Evolutionary conservation across 1,284 basidiomycete species (phyloP).

Genomic region (Pseudozyma pruni): DNA sequence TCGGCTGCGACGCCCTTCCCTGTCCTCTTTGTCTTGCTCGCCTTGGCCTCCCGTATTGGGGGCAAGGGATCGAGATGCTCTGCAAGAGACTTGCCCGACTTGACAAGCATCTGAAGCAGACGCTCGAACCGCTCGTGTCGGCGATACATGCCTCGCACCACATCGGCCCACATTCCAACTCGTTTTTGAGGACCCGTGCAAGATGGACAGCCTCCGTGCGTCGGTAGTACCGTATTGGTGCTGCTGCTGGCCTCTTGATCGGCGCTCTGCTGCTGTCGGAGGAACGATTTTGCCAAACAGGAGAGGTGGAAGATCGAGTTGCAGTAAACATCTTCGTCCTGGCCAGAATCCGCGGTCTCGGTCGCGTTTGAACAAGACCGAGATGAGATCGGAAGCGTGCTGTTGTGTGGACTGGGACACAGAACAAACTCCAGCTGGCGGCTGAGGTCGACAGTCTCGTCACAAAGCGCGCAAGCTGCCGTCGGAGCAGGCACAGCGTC

Average conservation of each 20-base stretch:
- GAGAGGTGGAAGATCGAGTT: conserved; percentile 75
- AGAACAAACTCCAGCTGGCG: conserved; percentile 29
- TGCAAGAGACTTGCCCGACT: conserved; percentile 15
- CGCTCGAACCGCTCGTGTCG: conserved; percentile 46
- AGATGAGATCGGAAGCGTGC: conserved; percentile 1
- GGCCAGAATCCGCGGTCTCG: neutral
- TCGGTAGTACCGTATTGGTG: conserved; percentile 39
- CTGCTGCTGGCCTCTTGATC: conserved; percentile 6
- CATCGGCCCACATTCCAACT: conserved; percentile 43
- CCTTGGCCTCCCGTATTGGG: neutral
- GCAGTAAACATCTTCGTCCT: conserved; percentile 67
- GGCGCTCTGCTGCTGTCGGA: conserved; percentile 57
- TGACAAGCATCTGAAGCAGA: conserved; percentile 18
- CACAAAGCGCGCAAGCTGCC: conserved; percentile 22
- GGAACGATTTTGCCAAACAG: conserved; percentile 77
- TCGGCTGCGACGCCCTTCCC: neutral
- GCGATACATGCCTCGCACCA: conserved; percentile 46
- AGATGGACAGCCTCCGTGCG: conserved; percentile 43
- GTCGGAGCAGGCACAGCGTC: conserved; percentile 6
- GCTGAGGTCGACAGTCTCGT: conserved; percentile 22
- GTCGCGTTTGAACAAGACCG: neutral
- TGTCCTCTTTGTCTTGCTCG: conserved; percentile 4
- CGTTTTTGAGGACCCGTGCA: neutral
- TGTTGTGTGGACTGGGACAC: conserved; percentile 17
- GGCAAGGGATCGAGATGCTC: conserved; percentile 18